Evolutionary conservation across 805 yeast genomes (phyloP), one percentile per base, ranked within the genome.

Genomic region (Saccharomycopsis fibuligera): DNA sequence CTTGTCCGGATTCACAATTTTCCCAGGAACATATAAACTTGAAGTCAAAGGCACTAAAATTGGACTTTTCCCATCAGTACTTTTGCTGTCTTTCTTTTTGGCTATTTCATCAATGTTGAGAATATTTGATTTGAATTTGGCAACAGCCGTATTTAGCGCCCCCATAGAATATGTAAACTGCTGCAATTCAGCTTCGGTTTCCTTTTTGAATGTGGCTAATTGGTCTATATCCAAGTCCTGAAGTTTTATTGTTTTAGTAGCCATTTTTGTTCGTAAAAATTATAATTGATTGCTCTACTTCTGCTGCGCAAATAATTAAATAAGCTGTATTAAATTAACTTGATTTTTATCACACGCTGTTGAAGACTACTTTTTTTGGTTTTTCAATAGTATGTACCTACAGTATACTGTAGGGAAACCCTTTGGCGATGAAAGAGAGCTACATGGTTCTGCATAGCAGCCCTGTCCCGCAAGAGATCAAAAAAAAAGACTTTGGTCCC

Each of bases 1-100:
- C 50, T 75, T 79, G 51, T 81, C 75, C 45, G 74, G 74, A 50
- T 83, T 78, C 39, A 73, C 70, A 45, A 86, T 74, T 47, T 70
- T 76, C 2, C 98, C 99, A 3, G 96, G 96, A 24, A 93, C 83
- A 57, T 93, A 93, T 36, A 93, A 68, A 0, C 96, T 87, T 17
- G 89, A 74, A 0, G 98, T 87, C 53, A 95, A 72, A 4, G 99
- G 99, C 1, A 93, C 87, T 54, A 93, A 69, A 19, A 91, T 63
- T 30, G 78, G 75, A 41, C 74, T 67, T 1, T 73, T 68, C 35
- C 74, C 76, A 33, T 68, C 68, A 12, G 16, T 23, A 8, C 17
- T 23, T 27, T 41, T 53, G 1, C 54, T 17, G 3, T 31, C 8
- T 14, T 55, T 56, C 14, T 62, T 57, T 22, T 56, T 56, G 5